Conservation (phyloP, 768 basidiomycete genomes). For the Leccinum sublutescens region DNA sequence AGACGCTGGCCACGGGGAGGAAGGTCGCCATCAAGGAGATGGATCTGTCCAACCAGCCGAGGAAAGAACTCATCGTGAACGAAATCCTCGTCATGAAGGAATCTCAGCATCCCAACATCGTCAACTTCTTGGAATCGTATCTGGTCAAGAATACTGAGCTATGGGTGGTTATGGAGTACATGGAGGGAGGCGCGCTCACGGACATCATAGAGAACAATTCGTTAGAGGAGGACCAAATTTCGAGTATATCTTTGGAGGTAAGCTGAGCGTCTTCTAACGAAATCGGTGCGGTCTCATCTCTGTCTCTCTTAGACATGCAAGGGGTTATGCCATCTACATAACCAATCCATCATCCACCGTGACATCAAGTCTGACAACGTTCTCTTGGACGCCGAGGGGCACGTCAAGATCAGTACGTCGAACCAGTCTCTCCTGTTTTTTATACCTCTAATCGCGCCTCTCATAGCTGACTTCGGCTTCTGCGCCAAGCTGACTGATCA, state of each 20-base stretch:
- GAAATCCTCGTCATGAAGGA: constrained; percentile 99
- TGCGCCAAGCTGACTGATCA: constrained; percentile 95
- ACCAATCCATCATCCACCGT: constrained; percentile 92
- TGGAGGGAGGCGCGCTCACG: constrained; percentile 97
- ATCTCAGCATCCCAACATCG: constrained; percentile 94
- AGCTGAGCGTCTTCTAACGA: constrained; percentile 20
- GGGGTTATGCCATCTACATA: constrained; percentile 89
- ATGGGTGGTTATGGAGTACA: constrained; percentile 99
- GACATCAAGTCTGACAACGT: constrained; percentile 98
- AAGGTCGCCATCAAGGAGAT: constrained; percentile 99
- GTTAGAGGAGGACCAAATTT: constrained; percentile 92
- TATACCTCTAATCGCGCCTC: constrained; percentile 7
- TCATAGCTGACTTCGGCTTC: constrained; percentile 90
- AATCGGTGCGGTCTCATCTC: constrained; percentile 2
- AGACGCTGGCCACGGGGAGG: constrained; percentile 76
- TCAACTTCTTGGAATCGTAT: constrained; percentile 92
- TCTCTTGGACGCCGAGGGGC: constrained; percentile 85
- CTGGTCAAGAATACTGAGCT: constrained; percentile 85
- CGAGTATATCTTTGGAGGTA: constrained; percentile 89
- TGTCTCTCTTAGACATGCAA: constrained; percentile 74
- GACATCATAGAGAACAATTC: constrained; percentile 98
- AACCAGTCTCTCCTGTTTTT: not conserved
- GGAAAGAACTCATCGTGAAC: constrained; percentile 97
- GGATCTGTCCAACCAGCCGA: constrained; percentile 91
- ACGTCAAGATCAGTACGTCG: constrained; percentile 93